Evolutionary conservation across 179 eudicot species (phyloP).

Genomic region (Amaranthus tricolor): DNA sequence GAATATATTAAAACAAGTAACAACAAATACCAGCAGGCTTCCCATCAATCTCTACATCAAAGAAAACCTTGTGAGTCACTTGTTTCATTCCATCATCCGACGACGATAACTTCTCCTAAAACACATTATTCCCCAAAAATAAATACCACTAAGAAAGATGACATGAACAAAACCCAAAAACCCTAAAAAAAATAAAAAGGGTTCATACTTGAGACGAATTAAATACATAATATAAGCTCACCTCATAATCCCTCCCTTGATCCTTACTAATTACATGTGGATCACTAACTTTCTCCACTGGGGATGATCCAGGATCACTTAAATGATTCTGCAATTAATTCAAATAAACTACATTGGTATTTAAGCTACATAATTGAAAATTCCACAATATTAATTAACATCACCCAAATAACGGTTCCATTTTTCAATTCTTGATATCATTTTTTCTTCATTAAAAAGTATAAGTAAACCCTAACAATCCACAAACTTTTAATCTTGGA

Average conservation of each 20-base stretch:
- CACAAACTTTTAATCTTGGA: no score
- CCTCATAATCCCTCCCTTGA: constrained; percentile 21
- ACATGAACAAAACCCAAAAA: not conserved
- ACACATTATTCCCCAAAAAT: constrained; percentile 9
- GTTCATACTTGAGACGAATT: not conserved
- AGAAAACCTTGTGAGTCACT: constrained; percentile 83
- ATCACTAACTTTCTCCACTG: constrained; percentile 19
- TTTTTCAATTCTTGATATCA: no score
- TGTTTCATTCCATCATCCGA: constrained; percentile 47
- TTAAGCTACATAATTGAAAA: not conserved
- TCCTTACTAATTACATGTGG: constrained; percentile 6
- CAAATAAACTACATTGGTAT: not conserved
- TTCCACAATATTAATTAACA: no score
- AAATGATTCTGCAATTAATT: constrained; percentile 36
- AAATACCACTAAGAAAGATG: not conserved
- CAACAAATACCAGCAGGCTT: constrained; percentile 68
- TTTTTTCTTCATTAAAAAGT: no score
- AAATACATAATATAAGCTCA: constrained; percentile 18
- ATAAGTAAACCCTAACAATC: no score
- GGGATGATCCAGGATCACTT: constrained; percentile 35
- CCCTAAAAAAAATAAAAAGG: not conserved
- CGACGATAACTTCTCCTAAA: constrained; percentile 54
- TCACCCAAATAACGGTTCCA: no score
- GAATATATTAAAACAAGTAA: not conserved
- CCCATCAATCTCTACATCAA: constrained; percentile 86